Conservation (phyloP, 2,329 filamentous ascomycete species). For the Escovopsis sp. region DNA sequence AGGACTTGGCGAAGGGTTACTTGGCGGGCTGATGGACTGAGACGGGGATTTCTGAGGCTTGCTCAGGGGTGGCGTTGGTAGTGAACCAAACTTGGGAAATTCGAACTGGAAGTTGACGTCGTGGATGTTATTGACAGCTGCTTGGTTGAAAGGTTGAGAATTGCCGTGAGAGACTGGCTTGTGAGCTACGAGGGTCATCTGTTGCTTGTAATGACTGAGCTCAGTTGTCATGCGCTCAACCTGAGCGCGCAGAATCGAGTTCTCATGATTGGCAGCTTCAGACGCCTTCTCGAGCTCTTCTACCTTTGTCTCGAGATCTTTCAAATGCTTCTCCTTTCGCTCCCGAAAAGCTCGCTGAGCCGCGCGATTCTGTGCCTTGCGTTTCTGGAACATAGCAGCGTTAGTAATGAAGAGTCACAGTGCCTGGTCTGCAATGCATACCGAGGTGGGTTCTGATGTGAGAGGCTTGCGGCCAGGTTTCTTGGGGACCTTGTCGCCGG, state of each 20-base stretch:
- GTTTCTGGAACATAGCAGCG: slow-evolving; percentile 45
- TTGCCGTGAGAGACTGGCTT: slow-evolving; percentile 14
- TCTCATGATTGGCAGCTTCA: slow-evolving; percentile 71
- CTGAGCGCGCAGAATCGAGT: slow-evolving; percentile 68
- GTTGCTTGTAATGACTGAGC: slow-evolving; percentile 80
- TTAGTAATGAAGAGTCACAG: background rate
- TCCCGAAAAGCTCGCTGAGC: slow-evolving; percentile 89
- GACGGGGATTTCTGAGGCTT: slow-evolving; percentile 14
- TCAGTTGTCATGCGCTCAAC: slow-evolving; percentile 78
- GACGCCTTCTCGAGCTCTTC: slow-evolving; percentile 69
- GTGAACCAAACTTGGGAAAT: slow-evolving; percentile 81
- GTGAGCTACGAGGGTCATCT: slow-evolving; percentile 45
- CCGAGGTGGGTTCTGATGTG: slow-evolving; percentile 88
- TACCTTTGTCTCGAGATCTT: slow-evolving; percentile 68
- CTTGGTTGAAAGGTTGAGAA: slow-evolving; percentile 1
- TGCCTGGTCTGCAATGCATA: slow-evolving; percentile 36
- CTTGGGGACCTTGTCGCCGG: slow-evolving; percentile 75
- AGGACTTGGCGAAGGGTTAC: slow-evolving; percentile 12
- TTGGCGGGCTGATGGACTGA: slow-evolving; percentile 19
- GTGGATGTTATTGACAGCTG: slow-evolving; percentile 43
- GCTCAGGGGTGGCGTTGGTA: slow-evolving; percentile 34
- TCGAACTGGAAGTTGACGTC: slow-evolving; percentile 88
- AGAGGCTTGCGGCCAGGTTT: slow-evolving; percentile 94
- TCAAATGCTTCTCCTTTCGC: slow-evolving; percentile 83
- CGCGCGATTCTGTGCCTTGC: slow-evolving; percentile 89